phyloP scores from a whole-genome alignment of 441 rosid species.

The Isatis lusitanica region DNA sequence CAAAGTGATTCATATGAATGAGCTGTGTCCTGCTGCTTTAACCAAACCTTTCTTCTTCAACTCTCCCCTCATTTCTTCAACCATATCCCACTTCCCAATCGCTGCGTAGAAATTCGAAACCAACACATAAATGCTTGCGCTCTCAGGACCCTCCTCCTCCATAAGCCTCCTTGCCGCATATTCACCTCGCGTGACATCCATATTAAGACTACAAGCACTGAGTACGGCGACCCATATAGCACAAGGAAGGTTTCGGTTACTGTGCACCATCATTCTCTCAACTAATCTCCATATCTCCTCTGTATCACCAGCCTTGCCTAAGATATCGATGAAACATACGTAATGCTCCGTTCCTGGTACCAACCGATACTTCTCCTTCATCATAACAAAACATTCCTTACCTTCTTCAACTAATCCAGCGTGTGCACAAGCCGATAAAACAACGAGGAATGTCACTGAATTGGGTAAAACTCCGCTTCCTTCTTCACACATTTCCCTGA shows the following conservation, averaged over 20 bases:
- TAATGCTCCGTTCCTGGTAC: slow-evolving; percentile 62
- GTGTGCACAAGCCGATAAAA: slow-evolving; percentile 81
- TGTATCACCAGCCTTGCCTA: slow-evolving; percentile 65
- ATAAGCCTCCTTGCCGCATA: slow-evolving; percentile 53
- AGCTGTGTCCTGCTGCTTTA: slow-evolving; percentile 67
- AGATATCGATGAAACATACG: slow-evolving; percentile 60
- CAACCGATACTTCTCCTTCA: slow-evolving; percentile 41
- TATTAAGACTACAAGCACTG: slow-evolving; percentile 54
- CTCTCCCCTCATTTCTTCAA: slow-evolving; percentile 48
- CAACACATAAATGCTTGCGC: slow-evolving; percentile 44
- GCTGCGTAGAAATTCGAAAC: slow-evolving; percentile 68
- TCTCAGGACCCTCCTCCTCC: slow-evolving; percentile 46
- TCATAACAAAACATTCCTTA: slow-evolving; percentile 46
- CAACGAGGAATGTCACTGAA: slow-evolving; percentile 73
- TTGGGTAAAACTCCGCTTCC: slow-evolving; percentile 48
- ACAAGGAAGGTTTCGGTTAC: slow-evolving; percentile 33
- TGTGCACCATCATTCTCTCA: slow-evolving; percentile 42
- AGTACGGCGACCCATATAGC: slow-evolving; percentile 55
- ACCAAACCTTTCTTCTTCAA: slow-evolving; percentile 49
- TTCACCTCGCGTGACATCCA: slow-evolving; percentile 56
- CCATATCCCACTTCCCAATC: slow-evolving; percentile 59
- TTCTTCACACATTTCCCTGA: slow-evolving; percentile 52
- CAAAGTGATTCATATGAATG: slow-evolving; percentile 11
- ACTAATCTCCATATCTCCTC: slow-evolving; percentile 61
- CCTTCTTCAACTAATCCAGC: slow-evolving; percentile 69